These are phyloP conservation scores for Alternaria arbusti DNA, from an alignment of 2,329 filamentous ascomycete genomes.

Conservation along the genomic window DNA sequence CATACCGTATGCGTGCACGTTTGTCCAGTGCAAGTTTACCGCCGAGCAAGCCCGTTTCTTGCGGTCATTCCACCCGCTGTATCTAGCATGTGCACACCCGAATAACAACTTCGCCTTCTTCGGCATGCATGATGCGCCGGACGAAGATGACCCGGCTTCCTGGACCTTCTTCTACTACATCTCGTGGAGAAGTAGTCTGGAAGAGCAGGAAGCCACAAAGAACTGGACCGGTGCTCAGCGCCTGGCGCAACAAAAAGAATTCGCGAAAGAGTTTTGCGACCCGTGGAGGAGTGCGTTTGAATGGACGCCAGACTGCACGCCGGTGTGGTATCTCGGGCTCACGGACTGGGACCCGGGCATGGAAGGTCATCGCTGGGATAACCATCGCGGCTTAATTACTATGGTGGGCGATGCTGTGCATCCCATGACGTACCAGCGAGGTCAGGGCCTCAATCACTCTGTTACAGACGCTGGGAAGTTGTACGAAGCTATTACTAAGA, in stretches of 20 bases:
- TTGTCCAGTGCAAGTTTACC: constrained; percentile 53
- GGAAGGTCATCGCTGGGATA: constrained; percentile 42
- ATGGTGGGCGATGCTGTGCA: constrained; percentile 51
- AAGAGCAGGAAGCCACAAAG: constrained; percentile 51
- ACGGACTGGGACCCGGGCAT: constrained; percentile 46
- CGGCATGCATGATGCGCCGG: constrained; percentile 52
- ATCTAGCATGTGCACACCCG: constrained; percentile 53
- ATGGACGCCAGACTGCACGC: constrained; percentile 41
- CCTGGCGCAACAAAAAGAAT: constrained; percentile 50
- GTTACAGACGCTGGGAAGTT: constrained; percentile 54
- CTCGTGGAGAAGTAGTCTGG: constrained; percentile 50
- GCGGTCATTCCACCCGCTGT: constrained; percentile 54
- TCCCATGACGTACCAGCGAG: constrained; percentile 54
- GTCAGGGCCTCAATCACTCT: constrained; percentile 58
- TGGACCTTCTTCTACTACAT: constrained; percentile 59
- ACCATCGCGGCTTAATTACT: constrained; percentile 43
- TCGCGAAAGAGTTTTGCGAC: constrained; percentile 50
- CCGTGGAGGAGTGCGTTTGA: constrained; percentile 52
- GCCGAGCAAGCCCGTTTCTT: constrained; percentile 53
- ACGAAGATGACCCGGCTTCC: constrained; percentile 46
- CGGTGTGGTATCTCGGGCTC: constrained; percentile 45
- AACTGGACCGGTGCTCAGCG: constrained; percentile 46
- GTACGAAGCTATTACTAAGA: constrained; percentile 38
- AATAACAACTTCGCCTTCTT: constrained; percentile 55
- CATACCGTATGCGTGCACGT: constrained; percentile 55